A percentile compares a stretch with the other conserved stretches of the same genome.
Conservation (phyloP, 192 early-diverging fungal species). For the Coemansia sp. region DNA sequence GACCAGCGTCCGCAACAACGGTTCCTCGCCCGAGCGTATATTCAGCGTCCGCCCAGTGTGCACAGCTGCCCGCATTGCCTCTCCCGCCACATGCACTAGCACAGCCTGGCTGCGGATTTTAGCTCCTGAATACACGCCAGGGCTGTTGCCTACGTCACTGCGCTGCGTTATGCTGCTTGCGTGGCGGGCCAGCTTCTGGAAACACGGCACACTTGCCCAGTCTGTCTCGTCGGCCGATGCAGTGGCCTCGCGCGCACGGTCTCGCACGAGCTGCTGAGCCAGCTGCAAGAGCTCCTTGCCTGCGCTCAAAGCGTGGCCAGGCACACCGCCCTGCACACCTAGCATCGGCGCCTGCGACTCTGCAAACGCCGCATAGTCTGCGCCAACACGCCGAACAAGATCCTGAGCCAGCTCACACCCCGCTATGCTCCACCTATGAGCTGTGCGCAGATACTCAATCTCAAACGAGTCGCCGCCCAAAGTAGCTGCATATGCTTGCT, state of each 20-base stretch:
- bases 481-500: slow-evolving; percentile 6
- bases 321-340: slow-evolving; percentile 16
- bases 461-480: slow-evolving; percentile 16
- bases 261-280: slow-evolving; percentile 32
- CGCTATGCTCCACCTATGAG: slow-evolving; percentile 14
- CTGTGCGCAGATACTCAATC: slow-evolving; percentile 32
- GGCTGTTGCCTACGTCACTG: slow-evolving; percentile 12
- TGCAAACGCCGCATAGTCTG: slow-evolving; percentile 25
- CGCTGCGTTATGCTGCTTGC: slow-evolving; percentile 13
- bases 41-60: slow-evolving; percentile 11
- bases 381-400: background rate
- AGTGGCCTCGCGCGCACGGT: slow-evolving; percentile 17
- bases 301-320: background rate
- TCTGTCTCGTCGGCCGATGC: slow-evolving; percentile 22
- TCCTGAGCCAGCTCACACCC: background rate
- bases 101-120: slow-evolving; percentile 15
- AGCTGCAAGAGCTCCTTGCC: slow-evolving; percentile 34
- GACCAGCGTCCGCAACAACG: slow-evolving; percentile 22
- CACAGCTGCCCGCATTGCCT: slow-evolving; percentile 32
- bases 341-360: slow-evolving; percentile 9
- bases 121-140: slow-evolving; percentile 7
- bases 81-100: slow-evolving; percentile 13
- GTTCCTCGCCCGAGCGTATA: slow-evolving; percentile 20
- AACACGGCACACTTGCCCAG: slow-evolving; percentile 38
- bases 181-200: slow-evolving; percentile 35